Evolutionary conservation across 2,329 filamentous ascomycete species (phyloP).

Genomic region (Plenodomus biglobosus): DNA sequence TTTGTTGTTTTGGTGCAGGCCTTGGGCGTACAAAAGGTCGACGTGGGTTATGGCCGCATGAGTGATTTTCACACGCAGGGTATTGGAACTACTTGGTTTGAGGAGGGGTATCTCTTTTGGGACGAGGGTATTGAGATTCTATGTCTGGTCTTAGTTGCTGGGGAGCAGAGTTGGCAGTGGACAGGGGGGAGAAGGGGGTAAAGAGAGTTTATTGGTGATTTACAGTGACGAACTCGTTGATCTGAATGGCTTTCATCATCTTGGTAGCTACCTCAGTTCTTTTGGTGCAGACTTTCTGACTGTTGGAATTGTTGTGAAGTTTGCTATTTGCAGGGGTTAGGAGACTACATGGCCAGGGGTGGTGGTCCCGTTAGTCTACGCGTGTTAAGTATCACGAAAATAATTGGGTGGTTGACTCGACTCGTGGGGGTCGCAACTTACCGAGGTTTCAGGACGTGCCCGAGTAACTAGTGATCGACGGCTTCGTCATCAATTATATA

Average conservation of each 20-base stretch:
- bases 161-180: neutral
- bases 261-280: too few species aligned
- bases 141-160: neutral
- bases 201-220: neutral
- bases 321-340: too few species aligned
- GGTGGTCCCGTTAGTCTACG: too few species aligned
- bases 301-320: too few species aligned
- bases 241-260: constrained; percentile 29
- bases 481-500: too few species aligned
- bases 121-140: constrained; percentile 36
- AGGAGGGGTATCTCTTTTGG: constrained; percentile 33
- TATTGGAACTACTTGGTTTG: constrained; percentile 41
- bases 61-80: constrained; percentile 51
- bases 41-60: constrained; percentile 63
- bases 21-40: constrained; percentile 60
- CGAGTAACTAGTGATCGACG: too few species aligned
- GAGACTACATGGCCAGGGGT: too few species aligned
- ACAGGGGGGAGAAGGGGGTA: neutral
- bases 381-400: too few species aligned
- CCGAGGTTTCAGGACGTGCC: too few species aligned
- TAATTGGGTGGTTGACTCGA: too few species aligned
- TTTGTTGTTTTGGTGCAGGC: constrained; percentile 63
- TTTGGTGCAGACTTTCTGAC: too few species aligned
- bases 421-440: too few species aligned
- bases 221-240: constrained; percentile 18